Base-by-base conservation (phyloP, 1,139 yeast genomes). In the Yamadazyma trypodendri region DNA sequence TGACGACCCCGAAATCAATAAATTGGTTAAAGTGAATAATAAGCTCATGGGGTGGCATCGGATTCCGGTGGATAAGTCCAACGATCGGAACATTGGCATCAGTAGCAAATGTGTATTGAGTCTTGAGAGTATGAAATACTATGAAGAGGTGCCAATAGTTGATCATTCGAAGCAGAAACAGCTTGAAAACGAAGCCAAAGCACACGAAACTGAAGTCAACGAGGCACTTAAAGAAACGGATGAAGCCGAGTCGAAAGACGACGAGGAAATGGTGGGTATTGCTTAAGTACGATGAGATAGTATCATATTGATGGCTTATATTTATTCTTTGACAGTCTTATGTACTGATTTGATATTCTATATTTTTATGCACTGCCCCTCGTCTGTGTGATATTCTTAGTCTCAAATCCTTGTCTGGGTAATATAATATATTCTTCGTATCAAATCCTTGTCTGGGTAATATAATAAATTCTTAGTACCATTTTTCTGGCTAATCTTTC, bases 41-140 rank as follows among this genome's bases (percentile, higher is more conserved):
- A 56, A 55, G 28, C 51, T 71, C 38, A 68, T 64, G 49, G 74
- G 75, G 7, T 71, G 77, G 77, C 58, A 55, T 48, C 65, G 61
- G 46, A 56, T 59, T 9, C 31, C 36, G 11, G 22, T 15, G 3
- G 54, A 50, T 40, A 41, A 44, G 20, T 50, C 46, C 36, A 56
- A 53, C 28, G 49, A 53, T 13, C 39, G 37, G 9, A 21, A 18
- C 22, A 45, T 48, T 23, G 42, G 44, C 20, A 38, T 46, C 2
- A 37, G 41, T 3, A 38, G 44, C 23, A 49, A 49, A 15, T 68
- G 67, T 40, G 51, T 56, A 2, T 51, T 67, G 38, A 62, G 65
- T 38, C 59, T 68, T 44, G 49, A 46, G 16, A 47, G 54, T 13
- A 58, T 59, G 60, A 61, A 55, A 38, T 65, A 66, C 24, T 45